Evolutionary conservation across 2,329 filamentous ascomycete species (phyloP).

Genomic region (Malbranchea zuffiana): DNA sequence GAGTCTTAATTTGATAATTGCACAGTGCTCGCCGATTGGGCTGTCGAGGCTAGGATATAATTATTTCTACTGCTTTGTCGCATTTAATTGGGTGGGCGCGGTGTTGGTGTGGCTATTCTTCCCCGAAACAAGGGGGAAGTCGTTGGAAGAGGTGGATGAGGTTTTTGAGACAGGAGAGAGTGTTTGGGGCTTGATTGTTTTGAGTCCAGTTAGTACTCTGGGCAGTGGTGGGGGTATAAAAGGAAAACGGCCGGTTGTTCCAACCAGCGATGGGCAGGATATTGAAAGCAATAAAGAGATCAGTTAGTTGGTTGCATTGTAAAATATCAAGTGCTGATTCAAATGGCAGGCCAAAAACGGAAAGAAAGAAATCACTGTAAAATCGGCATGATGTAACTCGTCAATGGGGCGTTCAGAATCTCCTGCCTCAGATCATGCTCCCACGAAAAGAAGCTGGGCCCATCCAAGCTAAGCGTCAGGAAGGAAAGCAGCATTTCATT

Average conservation of each 20-base stretch:
- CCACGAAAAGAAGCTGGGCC: constrained; percentile 21
- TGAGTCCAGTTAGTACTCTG: not conserved
- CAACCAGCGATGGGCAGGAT: too few relatives aligned
- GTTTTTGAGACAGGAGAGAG: constrained; percentile 4
- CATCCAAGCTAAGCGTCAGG: constrained; percentile 22
- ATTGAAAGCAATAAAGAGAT: too few relatives aligned
- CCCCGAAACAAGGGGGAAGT: constrained; percentile 30
- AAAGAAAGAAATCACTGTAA: too few relatives aligned
- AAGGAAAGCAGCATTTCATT: constrained; percentile 29
- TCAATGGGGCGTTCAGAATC: constrained; percentile 28
- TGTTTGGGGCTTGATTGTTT: not conserved
- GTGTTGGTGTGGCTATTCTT: constrained; percentile 30
- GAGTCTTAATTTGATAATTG: constrained; percentile 39
- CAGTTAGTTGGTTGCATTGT: too few relatives aligned
- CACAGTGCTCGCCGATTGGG: constrained; percentile 40
- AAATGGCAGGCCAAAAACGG: too few relatives aligned
- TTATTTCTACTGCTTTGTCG: constrained; percentile 43
- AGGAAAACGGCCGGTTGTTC: too few relatives aligned
- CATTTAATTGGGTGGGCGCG: constrained; percentile 38
- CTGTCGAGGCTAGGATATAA: constrained; percentile 35
- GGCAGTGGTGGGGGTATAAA: too few relatives aligned
- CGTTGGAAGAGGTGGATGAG: constrained; percentile 32
- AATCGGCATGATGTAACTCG: constrained; percentile 26
- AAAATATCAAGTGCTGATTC: too few relatives aligned
- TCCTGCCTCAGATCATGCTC: constrained; percentile 27